Evolutionary conservation across 257 asterid species (phyloP).

Genomic region (Primulina eburnea): DNA sequence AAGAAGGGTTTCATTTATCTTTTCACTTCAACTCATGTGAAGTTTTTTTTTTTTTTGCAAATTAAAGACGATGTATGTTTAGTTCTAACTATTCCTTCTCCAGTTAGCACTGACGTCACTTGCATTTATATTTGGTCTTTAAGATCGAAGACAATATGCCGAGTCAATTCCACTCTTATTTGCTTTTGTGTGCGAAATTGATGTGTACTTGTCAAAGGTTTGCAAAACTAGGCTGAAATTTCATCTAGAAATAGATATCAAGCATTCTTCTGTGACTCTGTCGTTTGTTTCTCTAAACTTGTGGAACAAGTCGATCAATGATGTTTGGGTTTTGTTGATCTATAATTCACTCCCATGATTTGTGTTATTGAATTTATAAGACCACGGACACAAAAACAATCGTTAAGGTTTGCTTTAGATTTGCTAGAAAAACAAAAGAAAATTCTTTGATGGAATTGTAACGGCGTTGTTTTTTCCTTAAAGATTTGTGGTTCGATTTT

Average conservation of each 20-base stretch:
- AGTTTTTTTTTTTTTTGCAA: not conserved
- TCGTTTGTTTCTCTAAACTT: not conserved
- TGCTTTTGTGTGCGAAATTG: not conserved
- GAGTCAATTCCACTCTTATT: not conserved
- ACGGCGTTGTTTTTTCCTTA: not conserved
- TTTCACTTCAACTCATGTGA: conserved; percentile 9
- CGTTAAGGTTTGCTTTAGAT: not conserved
- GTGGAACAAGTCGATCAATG: conserved; percentile 1
- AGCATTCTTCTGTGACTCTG: too few relatives aligned
- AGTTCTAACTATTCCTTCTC: conserved; percentile 5
- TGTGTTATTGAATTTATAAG: not conserved
- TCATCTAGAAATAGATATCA: not conserved
- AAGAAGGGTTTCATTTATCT: not conserved
- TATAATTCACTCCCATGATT: not conserved
- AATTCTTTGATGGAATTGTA: too few relatives aligned
- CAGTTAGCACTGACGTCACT: conserved; percentile 6
- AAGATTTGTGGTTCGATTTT: not conserved
- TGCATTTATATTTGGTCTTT: not conserved
- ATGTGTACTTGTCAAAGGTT: not conserved
- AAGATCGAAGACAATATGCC: conserved; percentile 8
- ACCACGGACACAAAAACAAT: not conserved
- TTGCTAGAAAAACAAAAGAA: too few relatives aligned
- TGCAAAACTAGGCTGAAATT: not conserved
- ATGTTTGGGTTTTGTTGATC: not conserved
- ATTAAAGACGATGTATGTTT: not conserved